Base-by-base conservation (phyloP, 768 basidiomycete species). In the Collybiopsis confluens region DNA sequence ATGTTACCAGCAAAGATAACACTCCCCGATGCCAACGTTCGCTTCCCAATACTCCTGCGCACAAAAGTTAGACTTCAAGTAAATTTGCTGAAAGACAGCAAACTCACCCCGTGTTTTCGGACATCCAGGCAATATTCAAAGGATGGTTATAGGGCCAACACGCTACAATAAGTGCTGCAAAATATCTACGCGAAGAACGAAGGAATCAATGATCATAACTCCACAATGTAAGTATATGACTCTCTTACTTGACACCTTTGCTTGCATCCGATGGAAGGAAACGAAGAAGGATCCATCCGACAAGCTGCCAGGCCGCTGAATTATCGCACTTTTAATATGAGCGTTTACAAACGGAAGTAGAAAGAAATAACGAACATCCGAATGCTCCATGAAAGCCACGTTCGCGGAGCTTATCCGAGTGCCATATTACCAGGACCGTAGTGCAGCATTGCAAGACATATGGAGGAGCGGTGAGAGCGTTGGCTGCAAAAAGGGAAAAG, bases 61-160 rank as follows among this genome's bases (percentile, higher is more conserved):
- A 45, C 2, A 15, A n/a, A 20, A 21, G 4, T 37, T 35, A 21
- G 13, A 30, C 5, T 11, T 21, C 23, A 15, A 40, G 37, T 3
- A 1, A 27, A 8, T 10, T 23, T 3, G 9, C 23, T 11, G 24
- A 8, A 20, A 10, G 3, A 33, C 30, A 28, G 28, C 4, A 13
- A n/a, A 35, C 58, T 27, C 55, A 63, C 68, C 66, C 70, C 2
- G 69, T 71, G 46, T 73, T 73, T 54, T 73, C 71, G 0, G 70
- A 67, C 65, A 73, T 70, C 71, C 71, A 73, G 1, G 70, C 71
- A 38, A 73, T 68, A 43, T 71, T 73, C 30, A 73, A 56, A 2
- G 71, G 71, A 56, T 73, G 71, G 2, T 68, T 71, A 23, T 67
- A 70, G 2, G 71, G 71, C 71, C 71, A 73, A 2, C 67, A 68